These are phyloP conservation scores for Aspergillus puulaauensis DNA, from an alignment of 2,329 filamentous ascomycete species.

Conservation along the genomic window DNA sequence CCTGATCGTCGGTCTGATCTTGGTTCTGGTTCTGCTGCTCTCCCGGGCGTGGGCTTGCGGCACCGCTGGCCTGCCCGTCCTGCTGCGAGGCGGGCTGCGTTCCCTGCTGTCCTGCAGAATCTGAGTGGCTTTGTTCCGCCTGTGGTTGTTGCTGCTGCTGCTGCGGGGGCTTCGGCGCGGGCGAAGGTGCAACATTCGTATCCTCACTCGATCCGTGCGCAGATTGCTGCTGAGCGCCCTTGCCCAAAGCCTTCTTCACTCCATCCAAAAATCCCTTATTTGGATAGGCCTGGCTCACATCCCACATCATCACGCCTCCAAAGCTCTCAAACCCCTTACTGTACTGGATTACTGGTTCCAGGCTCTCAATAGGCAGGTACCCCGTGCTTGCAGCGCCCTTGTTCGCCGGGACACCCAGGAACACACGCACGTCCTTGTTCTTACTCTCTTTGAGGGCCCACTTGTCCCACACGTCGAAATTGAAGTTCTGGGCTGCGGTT, in stretches of 20 bases:
- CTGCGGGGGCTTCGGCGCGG: not conserved
- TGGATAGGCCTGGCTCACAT: slow-evolving; percentile 60
- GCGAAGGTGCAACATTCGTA: not conserved
- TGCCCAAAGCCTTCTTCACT: slow-evolving; percentile 34
- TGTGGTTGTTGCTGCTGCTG: not conserved
- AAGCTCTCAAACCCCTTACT: slow-evolving; percentile 59
- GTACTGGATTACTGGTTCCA: slow-evolving; percentile 55
- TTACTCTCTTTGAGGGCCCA: slow-evolving; percentile 61
- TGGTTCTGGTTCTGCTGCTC: not conserved
- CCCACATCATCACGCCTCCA: slow-evolving; percentile 70
- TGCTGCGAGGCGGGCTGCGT: not conserved
- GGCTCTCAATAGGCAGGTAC: slow-evolving; percentile 51
- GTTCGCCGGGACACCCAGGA: slow-evolving; percentile 62
- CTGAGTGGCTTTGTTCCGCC: not conserved
- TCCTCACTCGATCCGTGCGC: not conserved
- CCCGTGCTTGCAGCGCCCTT: slow-evolving; percentile 55
- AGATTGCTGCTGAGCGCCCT: not conserved
- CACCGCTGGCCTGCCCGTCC: not conserved
- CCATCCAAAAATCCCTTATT: slow-evolving; percentile 57
- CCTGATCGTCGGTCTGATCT: not conserved
- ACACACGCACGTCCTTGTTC: slow-evolving; percentile 61
- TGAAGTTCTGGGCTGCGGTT: slow-evolving; percentile 53
- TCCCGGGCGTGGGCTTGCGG: not conserved
- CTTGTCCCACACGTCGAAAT: slow-evolving; percentile 63
- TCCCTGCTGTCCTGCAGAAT: not conserved